phyloP scores from a whole-genome alignment of 1,284 basidiomycete species.

The Papiliotrema terrestris region DNA sequence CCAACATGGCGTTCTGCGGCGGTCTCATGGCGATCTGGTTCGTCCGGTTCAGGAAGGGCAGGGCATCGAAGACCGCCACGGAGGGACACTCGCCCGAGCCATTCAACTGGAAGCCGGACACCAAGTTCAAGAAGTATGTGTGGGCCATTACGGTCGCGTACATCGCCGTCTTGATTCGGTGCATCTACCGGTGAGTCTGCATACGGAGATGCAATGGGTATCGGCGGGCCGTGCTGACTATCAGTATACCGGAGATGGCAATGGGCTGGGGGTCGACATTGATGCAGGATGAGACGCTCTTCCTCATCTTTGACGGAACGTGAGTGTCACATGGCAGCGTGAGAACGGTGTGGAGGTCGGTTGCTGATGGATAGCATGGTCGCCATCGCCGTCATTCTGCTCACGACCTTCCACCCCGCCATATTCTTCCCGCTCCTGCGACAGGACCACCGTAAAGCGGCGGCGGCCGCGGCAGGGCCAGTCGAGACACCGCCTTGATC shows the following conservation, averaged over 20 bases:
- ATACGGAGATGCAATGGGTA: neutral
- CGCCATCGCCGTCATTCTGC: constrained; percentile 6
- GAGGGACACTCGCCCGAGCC: neutral
- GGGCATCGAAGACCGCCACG: neutral
- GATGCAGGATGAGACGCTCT: constrained; percentile 12
- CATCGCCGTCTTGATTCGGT: constrained; percentile 7
- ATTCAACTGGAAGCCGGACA: constrained; percentile 1
- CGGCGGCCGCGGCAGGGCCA: too few relatives aligned
- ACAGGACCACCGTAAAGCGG: neutral
- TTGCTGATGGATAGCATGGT: constrained; percentile 7
- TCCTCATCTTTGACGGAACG: constrained; percentile 13
- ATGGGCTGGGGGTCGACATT: constrained; percentile 8
- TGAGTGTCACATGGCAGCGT: neutral
- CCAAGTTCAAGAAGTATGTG: constrained; percentile 7
- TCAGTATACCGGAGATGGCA: constrained; percentile 14
- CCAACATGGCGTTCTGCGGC: constrained; percentile 13
- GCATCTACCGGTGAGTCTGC: constrained; percentile 12
- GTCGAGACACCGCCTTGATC: too few relatives aligned
- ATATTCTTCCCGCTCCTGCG: constrained; percentile 4
- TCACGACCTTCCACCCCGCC: constrained; percentile 8
- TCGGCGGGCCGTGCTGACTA: neutral
- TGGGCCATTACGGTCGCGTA: constrained; percentile 9
- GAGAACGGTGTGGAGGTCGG: neutral
- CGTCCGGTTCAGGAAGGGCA: neutral
- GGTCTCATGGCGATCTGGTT: constrained; percentile 9